Evolutionary conservation across 352 stramenopile species (phyloP), one percentile per base, ranked within the genome.

Genomic region (Globisporangium spiculum): DNA sequence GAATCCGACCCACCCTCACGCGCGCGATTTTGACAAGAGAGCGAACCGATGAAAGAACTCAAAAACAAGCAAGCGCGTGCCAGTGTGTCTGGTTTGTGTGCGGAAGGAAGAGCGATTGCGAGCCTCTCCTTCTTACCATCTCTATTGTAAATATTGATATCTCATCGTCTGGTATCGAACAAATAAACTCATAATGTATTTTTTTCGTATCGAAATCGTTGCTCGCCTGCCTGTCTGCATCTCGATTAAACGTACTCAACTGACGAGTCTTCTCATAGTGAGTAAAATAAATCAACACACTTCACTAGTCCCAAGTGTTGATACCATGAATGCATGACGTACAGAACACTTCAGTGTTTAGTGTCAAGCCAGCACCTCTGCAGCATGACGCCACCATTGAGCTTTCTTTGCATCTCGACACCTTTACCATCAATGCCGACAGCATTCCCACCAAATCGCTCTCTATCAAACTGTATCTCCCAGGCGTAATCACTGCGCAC

Each of bases 121-220:
- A 60, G 26, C 26, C 34, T 32, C 54, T 58, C 53, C 26, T 27
- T 20, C 55, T 26, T 34, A 26, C 55, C 41, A 50, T 50, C 41
- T 50, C 41, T 60, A 44, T 60, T 44, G 55, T 60, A 60, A 60
- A 44, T 60, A 60, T 60, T 32, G 55, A 41, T n/a, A 14, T 8
- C 18, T 18, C 18, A 4, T 14, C 14, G 26, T 26, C 26, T 38
- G 27, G 55, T 27, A 18, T 60, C 55, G 27, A 44, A 44, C 30
- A 60, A 60, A 32, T 60, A 60, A 60, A 60, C 55, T 60, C 55
- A 44, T 60, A 60, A 60, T 60, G 55, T 60, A 60, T 60, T 44
- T 60, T 60, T 60, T 24, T 56, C 50, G 10, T 44, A 14, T 26
- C 41, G 41, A 50, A 50, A 20, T 24, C 27, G 16, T 24, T 24